These are phyloP conservation scores for Halophytophthora polymorphica DNA, from an alignment of 352 stramenopile genomes.

Conservation along the genomic window DNA sequence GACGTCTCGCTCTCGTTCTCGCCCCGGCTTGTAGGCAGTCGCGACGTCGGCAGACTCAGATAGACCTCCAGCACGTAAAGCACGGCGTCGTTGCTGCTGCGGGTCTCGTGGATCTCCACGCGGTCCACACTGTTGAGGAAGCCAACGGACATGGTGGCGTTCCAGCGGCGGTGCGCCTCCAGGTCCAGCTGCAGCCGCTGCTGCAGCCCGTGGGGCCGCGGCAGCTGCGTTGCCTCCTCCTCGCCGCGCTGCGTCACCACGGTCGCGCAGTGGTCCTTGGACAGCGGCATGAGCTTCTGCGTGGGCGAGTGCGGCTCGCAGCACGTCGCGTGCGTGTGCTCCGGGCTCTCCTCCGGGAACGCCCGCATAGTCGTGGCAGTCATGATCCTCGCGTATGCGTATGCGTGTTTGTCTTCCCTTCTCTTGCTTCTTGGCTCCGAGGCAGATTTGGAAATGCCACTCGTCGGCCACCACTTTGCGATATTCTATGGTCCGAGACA, in stretches of 20 bases:
- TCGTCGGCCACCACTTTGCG: too few species aligned
- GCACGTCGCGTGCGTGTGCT: background rate
- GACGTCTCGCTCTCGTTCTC: constrained; percentile 3
- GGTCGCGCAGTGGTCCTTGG: constrained; percentile 26
- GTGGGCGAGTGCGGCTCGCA: constrained; percentile 15
- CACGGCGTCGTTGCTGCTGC: constrained; percentile 14
- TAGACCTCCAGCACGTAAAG: constrained; percentile 42
- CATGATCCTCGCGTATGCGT: too few species aligned
- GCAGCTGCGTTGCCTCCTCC: too few species aligned
- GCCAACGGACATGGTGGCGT: constrained; percentile 22
- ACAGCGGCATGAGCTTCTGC: constrained; percentile 27
- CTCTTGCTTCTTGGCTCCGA: too few species aligned
- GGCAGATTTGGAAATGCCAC: too few species aligned
- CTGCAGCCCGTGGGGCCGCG: too few species aligned
- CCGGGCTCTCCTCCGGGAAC: too few species aligned
- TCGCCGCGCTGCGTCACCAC: constrained; percentile 18
- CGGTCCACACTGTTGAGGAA: constrained; percentile 50
- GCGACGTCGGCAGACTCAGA: constrained; percentile 29
- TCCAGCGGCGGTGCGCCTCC: constrained; percentile 36
- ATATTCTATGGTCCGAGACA: constrained; percentile 12
- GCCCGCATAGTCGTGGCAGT: too few species aligned
- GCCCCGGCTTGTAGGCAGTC: constrained; percentile 32
- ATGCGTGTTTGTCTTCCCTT: too few species aligned
- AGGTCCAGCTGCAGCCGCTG: too few species aligned
- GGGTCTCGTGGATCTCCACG: constrained; percentile 41